Evolutionary conservation across 2,329 filamentous ascomycete species (phyloP), one percentile per base, ranked within the genome.

Genomic region (Tricladium varicosporioides): DNA sequence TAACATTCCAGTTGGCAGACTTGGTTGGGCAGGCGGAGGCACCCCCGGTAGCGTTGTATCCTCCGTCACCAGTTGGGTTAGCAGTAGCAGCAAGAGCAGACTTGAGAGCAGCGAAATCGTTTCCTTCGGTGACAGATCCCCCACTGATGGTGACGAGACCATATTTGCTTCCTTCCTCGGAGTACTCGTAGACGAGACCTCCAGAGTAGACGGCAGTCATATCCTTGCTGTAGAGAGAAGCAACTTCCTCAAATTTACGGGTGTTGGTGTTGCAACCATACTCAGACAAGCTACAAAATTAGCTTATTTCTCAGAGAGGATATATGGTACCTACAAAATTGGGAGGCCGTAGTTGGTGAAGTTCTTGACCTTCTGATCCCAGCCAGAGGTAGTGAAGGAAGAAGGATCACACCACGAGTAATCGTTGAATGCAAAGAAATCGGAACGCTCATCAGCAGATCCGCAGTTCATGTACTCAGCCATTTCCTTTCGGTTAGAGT

Each of bases 121-220:
- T 48, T 36, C 71, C 69, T 40, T 75, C 73, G 16, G 72, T 72
- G 36, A 78, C 73, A 32, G 67, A 71, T 57, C 72, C 74, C 46
- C 60, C 63, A 16, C 48, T 31, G 27, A 70, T 67, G 1, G 56
- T 63, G 13, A 71, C 69, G 19, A 71, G 60, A 63, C 92, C 93
- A 74, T 86, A 97, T 47, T 86, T 80, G 76, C 86, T 91, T 60
- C 80, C 80, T 74, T 95, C 91, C 69, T 88, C 77, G 9, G 89
- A 87, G 79, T 96, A 99, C 76, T 97, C 92, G 77, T 97, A 99
- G 73, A 97, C 89, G 42, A 99, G 83, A 73, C 94, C 94, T 68
- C 94, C 94, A 43, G 92, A 97, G 83, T 96, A 97, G 68, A 97
- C 92, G 15, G 74, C 66, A 7, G 88, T 92, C 93, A 97, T 97